These are phyloP conservation scores for Ustilago lituana DNA, from an alignment of 1,284 basidiomycete species.

Conservation along the genomic window DNA sequence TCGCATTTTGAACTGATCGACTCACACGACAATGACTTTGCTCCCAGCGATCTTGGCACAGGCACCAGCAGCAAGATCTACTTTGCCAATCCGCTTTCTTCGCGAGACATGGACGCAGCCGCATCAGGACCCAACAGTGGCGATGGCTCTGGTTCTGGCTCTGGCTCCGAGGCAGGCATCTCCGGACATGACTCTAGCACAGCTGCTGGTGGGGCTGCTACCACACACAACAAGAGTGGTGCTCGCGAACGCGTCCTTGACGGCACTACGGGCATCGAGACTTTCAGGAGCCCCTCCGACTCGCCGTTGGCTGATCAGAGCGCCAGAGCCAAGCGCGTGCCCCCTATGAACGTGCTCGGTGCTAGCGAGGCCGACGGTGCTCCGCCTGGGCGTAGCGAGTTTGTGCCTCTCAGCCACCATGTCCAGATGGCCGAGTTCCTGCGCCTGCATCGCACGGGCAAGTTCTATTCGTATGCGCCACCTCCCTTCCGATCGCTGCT, in stretches of 20 bases:
- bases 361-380: constrained; percentile 44
- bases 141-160: not conserved
- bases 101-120: constrained; percentile 16
- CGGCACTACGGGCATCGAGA: constrained; percentile 46
- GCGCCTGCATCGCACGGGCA: constrained; percentile 50
- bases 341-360: constrained; percentile 61
- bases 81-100: constrained; percentile 51
- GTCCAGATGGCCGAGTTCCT: constrained; percentile 61
- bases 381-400: constrained; percentile 44
- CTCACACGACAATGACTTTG: constrained; percentile 73
- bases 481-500: constrained; percentile 58
- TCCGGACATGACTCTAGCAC: no score
- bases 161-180: constrained; percentile 9
- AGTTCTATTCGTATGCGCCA: constrained; percentile 56
- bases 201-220: not conserved
- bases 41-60: constrained; percentile 30
- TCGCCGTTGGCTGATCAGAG: constrained; percentile 28
- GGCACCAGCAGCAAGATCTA: constrained; percentile 64
- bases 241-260: constrained; percentile 41
- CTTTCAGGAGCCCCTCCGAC: constrained; percentile 25
- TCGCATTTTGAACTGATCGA: constrained; percentile 89
- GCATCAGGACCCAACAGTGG: constrained; percentile 9
- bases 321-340: constrained; percentile 43
- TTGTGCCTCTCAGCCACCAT: constrained; percentile 58
- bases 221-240: constrained; percentile 10